Conservation (phyloP, 1,284 basidiomycete genomes). For the Ceraceosorus guamensis region DNA sequence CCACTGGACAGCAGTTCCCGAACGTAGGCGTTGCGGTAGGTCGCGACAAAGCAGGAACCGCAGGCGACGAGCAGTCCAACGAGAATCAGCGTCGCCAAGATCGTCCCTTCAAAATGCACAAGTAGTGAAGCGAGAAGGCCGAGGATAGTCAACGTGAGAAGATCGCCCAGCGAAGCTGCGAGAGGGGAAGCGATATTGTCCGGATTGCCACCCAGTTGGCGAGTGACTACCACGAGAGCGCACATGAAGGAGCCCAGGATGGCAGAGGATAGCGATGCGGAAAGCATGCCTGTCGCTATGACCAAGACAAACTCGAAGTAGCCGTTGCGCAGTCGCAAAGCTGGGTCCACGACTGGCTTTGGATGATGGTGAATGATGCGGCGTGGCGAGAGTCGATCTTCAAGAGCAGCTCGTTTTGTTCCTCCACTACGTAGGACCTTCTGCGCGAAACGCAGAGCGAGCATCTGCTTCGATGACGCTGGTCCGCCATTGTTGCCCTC, state of each 20-base stretch:
- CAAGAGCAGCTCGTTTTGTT: too few relatives aligned
- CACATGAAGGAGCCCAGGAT: conserved; percentile 91
- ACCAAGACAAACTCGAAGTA: conserved; percentile 67
- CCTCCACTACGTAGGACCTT: background rate
- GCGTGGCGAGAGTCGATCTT: conserved; percentile 53
- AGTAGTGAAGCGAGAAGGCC: conserved; percentile 46
- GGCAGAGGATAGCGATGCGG: conserved; percentile 71
- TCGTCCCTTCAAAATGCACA: conserved; percentile 47
- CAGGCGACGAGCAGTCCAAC: conserved; percentile 60
- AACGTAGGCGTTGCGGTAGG: conserved; percentile 61
- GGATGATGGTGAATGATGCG: conserved; percentile 34
- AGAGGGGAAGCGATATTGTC: conserved; percentile 93
- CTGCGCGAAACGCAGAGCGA: background rate
- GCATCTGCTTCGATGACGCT: background rate
- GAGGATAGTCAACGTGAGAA: conserved; percentile 63
- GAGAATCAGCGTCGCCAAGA: conserved; percentile 55
- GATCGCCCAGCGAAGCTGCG: conserved; percentile 83
- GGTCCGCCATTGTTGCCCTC: background rate
- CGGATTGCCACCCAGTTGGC: conserved; percentile 70
- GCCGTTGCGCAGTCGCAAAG: conserved; percentile 43
- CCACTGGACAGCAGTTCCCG: conserved; percentile 68
- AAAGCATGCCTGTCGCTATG: conserved; percentile 78
- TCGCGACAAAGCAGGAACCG: conserved; percentile 56
- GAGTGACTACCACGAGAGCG: conserved; percentile 69
- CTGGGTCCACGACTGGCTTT: conserved; percentile 41